phyloP scores from a whole-genome alignment of 1,284 basidiomycete species.

The Naganishia sp. region DNA sequence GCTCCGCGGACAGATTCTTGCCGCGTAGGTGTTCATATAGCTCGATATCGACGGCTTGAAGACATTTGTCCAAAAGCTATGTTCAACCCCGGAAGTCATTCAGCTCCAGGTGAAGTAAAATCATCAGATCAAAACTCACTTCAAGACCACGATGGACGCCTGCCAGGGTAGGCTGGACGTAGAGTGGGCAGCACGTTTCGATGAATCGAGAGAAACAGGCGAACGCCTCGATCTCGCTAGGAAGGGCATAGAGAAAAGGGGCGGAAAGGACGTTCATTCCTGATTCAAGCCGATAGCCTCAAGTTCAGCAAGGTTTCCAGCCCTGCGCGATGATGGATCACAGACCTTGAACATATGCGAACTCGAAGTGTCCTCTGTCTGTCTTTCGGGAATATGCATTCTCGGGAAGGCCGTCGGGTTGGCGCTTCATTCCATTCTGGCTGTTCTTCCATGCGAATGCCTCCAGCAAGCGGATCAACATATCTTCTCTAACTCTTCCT shows the following conservation, averaged over 20 bases:
- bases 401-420: conserved; percentile 5
- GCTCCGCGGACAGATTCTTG: conserved; percentile 94
- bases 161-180: conserved; percentile 91
- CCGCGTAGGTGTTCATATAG: conserved; percentile 77
- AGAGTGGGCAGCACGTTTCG: conserved; percentile 86
- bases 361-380: conserved; percentile 59
- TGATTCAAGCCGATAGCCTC: conserved; percentile 14
- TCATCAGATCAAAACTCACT: conserved; percentile 57
- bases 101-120: neutral
- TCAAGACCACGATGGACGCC: conserved; percentile 92
- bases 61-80: conserved; percentile 85
- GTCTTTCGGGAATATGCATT: conserved; percentile 1
- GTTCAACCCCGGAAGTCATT: neutral
- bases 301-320: neutral
- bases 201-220: conserved; percentile 94
- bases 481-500: conserved; percentile 89
- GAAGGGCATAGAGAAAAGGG: conserved; percentile 93
- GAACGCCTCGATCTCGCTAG: conserved; percentile 93
- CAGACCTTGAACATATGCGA: conserved; percentile 84
- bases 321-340: neutral
- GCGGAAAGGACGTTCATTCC: conserved; percentile 97
- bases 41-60: conserved; percentile 85
- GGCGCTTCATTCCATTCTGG: neutral
- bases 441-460: conserved; percentile 85
- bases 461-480: conserved; percentile 91